phyloP scores from a whole-genome alignment of 805 yeast species.

The Myxozyma neotropica region DNA sequence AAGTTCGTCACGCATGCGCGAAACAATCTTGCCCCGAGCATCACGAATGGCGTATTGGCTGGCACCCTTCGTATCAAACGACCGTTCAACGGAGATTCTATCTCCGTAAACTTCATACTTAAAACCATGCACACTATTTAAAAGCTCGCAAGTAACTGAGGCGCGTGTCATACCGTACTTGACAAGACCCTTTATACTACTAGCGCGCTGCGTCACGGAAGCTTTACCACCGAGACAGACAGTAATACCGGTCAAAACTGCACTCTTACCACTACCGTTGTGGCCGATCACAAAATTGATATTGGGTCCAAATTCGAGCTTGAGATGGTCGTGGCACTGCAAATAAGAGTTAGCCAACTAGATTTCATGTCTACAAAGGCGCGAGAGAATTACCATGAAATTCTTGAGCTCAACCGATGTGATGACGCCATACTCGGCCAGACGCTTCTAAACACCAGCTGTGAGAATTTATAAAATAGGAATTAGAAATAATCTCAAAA shows the following conservation, averaged over 20 bases:
- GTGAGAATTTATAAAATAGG: no score
- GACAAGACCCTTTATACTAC: conserved; percentile 66
- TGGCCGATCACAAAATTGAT: conserved; percentile 94
- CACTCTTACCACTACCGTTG: conserved; percentile 93
- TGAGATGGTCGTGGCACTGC: conserved; percentile 80
- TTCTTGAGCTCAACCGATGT: conserved; percentile 63
- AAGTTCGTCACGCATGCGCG: conserved; percentile 64
- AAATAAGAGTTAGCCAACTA: not conserved
- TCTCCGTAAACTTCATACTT: conserved; percentile 68
- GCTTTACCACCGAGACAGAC: conserved; percentile 88
- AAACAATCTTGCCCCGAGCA: conserved; percentile 54
- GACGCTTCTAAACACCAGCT: conserved; percentile 1
- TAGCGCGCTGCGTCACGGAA: conserved; percentile 81
- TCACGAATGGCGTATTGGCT: conserved; percentile 58
- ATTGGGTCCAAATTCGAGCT: conserved; percentile 72
- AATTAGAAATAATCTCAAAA: not conserved
- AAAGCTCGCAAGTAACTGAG: conserved; percentile 62
- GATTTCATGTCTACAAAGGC: no score
- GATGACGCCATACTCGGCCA: conserved; percentile 57
- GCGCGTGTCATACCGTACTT: conserved; percentile 73
- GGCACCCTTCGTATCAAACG: conserved; percentile 56
- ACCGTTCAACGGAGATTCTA: conserved; percentile 69
- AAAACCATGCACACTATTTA: conserved; percentile 68
- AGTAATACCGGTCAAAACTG: conserved; percentile 90
- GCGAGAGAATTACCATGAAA: conserved; percentile 54